These are phyloP conservation scores for Sporothrix brasiliensis DNA, from an alignment of 2,329 filamentous ascomycete genomes.

Conservation along the genomic window DNA sequence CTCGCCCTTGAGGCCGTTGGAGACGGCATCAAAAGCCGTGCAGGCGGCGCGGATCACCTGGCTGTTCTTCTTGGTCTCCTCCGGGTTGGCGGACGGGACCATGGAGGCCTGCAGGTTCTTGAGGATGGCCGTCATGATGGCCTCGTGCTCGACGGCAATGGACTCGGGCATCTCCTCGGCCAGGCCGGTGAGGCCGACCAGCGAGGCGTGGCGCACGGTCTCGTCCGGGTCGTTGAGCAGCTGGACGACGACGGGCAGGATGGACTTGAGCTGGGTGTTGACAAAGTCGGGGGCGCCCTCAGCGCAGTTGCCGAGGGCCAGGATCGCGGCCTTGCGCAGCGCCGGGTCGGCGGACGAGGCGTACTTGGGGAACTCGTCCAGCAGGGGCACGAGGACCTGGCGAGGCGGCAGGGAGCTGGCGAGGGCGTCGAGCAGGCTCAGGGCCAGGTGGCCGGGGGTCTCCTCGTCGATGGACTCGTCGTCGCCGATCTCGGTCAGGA, in stretches of 20 bases:
- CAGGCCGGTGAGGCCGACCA: constrained; percentile 84
- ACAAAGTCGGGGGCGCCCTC: constrained; percentile 98
- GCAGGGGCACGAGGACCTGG: constrained; percentile 89
- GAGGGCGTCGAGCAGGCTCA: constrained; percentile 86
- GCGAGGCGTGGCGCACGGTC: constrained; percentile 81
- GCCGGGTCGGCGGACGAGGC: constrained; percentile 74
- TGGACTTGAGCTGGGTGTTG: constrained; percentile 82
- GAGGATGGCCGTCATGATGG: constrained; percentile 79
- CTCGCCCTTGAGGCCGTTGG: constrained; percentile 79
- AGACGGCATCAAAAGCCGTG: constrained; percentile 86
- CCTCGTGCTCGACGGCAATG: constrained; percentile 80
- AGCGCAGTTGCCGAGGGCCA: constrained; percentile 89
- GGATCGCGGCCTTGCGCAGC: constrained; percentile 84
- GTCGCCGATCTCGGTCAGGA: constrained; percentile 84
- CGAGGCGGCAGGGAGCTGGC: constrained; percentile 86
- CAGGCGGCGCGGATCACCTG: constrained; percentile 89
- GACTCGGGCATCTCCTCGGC: constrained; percentile 94
- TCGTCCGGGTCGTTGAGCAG: constrained; percentile 83
- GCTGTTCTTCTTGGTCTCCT: constrained; percentile 71
- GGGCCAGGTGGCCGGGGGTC: constrained; percentile 80
- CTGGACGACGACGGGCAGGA: constrained; percentile 81
- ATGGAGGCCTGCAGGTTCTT: constrained; percentile 86
- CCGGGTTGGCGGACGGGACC: constrained; percentile 63
- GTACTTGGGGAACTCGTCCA: constrained; percentile 82
- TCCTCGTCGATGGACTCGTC: constrained; percentile 80